These are phyloP conservation scores for Colletotrichum siamense DNA, from an alignment of 2,329 filamentous ascomycete species.

Conservation along the genomic window DNA sequence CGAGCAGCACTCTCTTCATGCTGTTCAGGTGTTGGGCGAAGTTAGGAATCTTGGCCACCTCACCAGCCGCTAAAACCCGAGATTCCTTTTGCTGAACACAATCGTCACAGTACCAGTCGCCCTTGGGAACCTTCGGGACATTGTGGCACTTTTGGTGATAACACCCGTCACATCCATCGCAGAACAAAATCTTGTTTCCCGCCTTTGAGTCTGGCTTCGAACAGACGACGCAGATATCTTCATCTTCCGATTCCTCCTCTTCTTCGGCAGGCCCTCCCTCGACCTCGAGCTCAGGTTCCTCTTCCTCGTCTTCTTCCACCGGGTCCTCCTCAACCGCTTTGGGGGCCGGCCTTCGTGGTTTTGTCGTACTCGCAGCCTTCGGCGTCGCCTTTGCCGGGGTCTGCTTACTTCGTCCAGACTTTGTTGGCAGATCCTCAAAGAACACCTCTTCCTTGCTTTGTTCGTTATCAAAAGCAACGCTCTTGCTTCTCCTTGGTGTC, in stretches of 20 bases:
- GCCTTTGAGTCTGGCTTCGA: constrained; percentile 59
- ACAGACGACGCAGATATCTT: constrained; percentile 64
- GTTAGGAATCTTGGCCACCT: constrained; percentile 59
- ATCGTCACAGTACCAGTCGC: constrained; percentile 67
- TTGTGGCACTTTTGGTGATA: constrained; percentile 68
- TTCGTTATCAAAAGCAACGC: constrained; percentile 55
- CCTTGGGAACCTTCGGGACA: constrained; percentile 61
- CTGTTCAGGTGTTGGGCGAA: constrained; percentile 59
- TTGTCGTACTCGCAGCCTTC: constrained; percentile 4
- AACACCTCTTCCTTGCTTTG: constrained; percentile 45
- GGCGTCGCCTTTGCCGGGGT: constrained; percentile 14
- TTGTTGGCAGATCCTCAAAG: constrained; percentile 57
- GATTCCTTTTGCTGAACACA: constrained; percentile 56
- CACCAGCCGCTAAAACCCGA: constrained; percentile 28
- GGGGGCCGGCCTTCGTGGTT: constrained; percentile 6
- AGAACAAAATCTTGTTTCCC: constrained; percentile 68
- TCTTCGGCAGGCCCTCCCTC: constrained; percentile 15
- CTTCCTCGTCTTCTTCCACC: background rate
- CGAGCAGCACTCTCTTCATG: constrained; percentile 62
- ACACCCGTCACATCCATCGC: constrained; percentile 67
- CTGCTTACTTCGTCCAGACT: constrained; percentile 31
- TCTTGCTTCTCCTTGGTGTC: constrained; percentile 50
- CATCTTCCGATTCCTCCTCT: constrained; percentile 47
- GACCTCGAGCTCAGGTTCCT: constrained; percentile 2
- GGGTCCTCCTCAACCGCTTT: background rate